Conservation (phyloP, 78 protist species). For the Chrysochromulina parva region DNA sequence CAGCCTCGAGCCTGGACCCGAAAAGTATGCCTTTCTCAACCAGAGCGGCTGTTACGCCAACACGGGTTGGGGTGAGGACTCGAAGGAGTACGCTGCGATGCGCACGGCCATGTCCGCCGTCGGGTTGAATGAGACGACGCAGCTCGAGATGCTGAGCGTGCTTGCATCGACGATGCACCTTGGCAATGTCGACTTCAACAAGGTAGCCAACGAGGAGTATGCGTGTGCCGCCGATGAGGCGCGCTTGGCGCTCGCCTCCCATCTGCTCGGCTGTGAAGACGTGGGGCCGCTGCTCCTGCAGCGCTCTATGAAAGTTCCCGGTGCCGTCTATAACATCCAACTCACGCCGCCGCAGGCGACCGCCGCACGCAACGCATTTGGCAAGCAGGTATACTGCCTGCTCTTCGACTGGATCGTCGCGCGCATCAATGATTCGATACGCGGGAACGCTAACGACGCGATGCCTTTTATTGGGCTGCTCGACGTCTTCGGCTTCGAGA, state of each 20-base stretch:
- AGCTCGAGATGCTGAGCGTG: not conserved
- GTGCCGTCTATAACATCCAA: too few relatives aligned
- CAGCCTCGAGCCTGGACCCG: not conserved
- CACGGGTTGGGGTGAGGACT: not conserved
- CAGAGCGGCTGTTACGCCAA: not conserved
- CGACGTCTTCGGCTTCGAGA: conserved; percentile 96
- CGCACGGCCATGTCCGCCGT: not conserved
- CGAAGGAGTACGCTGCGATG: not conserved
- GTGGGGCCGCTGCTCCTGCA: too few relatives aligned
- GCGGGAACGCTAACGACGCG: too few relatives aligned
- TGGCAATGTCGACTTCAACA: conserved; percentile 28
- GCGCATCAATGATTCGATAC: too few relatives aligned
- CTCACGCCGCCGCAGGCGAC: not conserved
- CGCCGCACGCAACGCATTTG: not conserved
- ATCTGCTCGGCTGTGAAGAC: not conserved
- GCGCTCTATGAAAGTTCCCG: too few relatives aligned
- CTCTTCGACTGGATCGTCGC: not conserved
- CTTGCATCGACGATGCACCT: not conserved
- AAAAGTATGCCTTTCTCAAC: not conserved
- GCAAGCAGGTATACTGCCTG: not conserved
- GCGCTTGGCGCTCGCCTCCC: not conserved
- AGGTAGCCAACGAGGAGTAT: not conserved
- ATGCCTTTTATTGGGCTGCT: conserved; percentile 70
- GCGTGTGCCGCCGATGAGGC: not conserved
- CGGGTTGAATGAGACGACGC: too few relatives aligned